Conservation (phyloP, 176 grass and related monocot genomes). For the Rhynchospora tenuis region DNA sequence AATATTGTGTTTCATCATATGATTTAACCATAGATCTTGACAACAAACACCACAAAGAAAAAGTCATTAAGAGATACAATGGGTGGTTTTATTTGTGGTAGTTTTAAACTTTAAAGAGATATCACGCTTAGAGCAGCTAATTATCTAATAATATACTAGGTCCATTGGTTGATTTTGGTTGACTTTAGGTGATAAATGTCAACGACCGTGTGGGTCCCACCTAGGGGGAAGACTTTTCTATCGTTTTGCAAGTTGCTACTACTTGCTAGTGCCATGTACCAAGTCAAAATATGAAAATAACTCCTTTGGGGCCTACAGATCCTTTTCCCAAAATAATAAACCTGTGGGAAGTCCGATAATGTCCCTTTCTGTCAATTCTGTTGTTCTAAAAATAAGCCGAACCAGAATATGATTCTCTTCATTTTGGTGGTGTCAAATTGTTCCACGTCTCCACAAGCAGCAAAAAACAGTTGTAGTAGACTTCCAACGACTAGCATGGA, state of each 20-base stretch:
- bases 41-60: too few species aligned
- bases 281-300: background rate
- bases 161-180: background rate
- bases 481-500: too few species aligned
- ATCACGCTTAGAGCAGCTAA: background rate
- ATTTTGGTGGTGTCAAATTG: too few species aligned
- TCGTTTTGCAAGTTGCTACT: background rate
- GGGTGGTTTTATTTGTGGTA: background rate
- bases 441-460: too few species aligned
- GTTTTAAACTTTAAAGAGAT: background rate
- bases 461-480: too few species aligned
- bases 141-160: background rate
- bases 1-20: too few species aligned
- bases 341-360: background rate
- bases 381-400: too few species aligned
- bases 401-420: too few species aligned
- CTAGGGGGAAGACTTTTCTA: background rate
- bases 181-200: background rate
- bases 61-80: too few species aligned
- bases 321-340: background rate
- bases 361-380: background rate
- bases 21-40: too few species aligned
- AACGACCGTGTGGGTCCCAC: background rate
- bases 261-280: background rate
- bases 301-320: background rate